phyloP scores from a whole-genome alignment of 75 land plant species.

The Isoetes taiwanensis region DNA sequence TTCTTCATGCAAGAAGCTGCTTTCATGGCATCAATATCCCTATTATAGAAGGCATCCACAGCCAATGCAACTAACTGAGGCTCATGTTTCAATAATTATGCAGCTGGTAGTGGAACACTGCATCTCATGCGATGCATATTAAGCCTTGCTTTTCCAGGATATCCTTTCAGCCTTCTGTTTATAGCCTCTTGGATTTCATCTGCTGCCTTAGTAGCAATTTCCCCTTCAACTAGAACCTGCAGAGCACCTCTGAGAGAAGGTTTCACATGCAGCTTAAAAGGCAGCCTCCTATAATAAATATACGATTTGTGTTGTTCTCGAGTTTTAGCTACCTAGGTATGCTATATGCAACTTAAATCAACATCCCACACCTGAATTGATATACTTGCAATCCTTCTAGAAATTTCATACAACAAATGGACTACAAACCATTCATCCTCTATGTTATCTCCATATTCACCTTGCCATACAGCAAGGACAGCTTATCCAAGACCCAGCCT shows the following conservation, averaged over 20 bases:
- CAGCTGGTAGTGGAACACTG: constrained; percentile 59
- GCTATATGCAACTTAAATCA: constrained; percentile 81
- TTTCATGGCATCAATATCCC: constrained; percentile 88
- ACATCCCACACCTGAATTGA: constrained; percentile 64
- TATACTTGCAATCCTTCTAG: constrained; percentile 23
- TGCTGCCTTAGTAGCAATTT: constrained; percentile 29
- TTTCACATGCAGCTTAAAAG: constrained; percentile 21
- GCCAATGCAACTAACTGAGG: constrained; percentile 76
- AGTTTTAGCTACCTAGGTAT: constrained; percentile 85
- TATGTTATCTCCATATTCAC: constrained; percentile 68
- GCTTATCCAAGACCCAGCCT: too few relatives aligned
- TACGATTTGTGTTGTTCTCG: constrained; percentile 49
- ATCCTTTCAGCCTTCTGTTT: constrained; percentile 26
- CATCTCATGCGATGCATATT: constrained; percentile 61
- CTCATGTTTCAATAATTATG: constrained; percentile 68
- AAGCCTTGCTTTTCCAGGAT: constrained; percentile 42
- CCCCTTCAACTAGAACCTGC: constrained; percentile 8
- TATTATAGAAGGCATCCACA: constrained; percentile 80
- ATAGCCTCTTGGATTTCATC: constrained; percentile 41
- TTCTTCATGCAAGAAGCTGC: constrained; percentile 58
- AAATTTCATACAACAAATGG: constrained; percentile 40
- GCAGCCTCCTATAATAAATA: constrained; percentile 43
- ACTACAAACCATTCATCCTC: constrained; percentile 98
- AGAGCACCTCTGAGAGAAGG: constrained; percentile 25
- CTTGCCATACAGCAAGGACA: constrained; percentile 63